Conservation (phyloP, 2,329 filamentous ascomycete species). For the Aspergillus amoenus region DNA sequence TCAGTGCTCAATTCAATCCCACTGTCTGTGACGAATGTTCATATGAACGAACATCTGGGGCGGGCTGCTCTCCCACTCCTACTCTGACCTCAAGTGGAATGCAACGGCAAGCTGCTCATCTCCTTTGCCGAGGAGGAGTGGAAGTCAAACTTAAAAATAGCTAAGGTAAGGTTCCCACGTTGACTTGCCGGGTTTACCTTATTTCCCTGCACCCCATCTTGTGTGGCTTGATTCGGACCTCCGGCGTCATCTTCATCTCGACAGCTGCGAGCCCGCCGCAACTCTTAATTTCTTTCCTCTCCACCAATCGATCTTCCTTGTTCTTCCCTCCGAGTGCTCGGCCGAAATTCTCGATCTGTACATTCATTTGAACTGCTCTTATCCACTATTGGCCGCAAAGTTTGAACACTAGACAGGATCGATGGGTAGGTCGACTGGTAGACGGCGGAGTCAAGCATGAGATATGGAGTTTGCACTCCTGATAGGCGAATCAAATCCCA, state of each 20-base stretch:
- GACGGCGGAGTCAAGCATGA: neutral
- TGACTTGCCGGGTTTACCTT: constrained; percentile 1
- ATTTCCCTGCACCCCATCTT: constrained; percentile 6
- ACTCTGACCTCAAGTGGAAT: neutral
- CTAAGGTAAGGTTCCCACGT: constrained; percentile 4
- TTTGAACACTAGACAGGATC: neutral
- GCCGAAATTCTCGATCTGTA: too few relatives aligned
- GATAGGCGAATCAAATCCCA: neutral
- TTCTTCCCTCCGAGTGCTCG: neutral
- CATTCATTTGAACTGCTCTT: too few relatives aligned
- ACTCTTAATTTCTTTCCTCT: constrained; percentile 7
- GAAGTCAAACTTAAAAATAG: constrained; percentile 4
- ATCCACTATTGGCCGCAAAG: too few relatives aligned
- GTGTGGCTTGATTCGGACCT: neutral
- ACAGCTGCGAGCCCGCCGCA: neutral
- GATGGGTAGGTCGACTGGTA: neutral
- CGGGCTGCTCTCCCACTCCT: neutral
- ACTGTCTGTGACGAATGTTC: neutral
- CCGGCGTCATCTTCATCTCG: neutral
- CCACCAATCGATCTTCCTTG: neutral
- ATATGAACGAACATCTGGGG: neutral
- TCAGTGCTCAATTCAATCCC: neutral
- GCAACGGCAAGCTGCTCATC: neutral
- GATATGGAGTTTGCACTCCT: neutral
- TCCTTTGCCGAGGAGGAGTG: neutral